phyloP scores from a whole-genome alignment of 225 moss, liverwort and hornwort genomes.

The Bryum argenteum region DNA sequence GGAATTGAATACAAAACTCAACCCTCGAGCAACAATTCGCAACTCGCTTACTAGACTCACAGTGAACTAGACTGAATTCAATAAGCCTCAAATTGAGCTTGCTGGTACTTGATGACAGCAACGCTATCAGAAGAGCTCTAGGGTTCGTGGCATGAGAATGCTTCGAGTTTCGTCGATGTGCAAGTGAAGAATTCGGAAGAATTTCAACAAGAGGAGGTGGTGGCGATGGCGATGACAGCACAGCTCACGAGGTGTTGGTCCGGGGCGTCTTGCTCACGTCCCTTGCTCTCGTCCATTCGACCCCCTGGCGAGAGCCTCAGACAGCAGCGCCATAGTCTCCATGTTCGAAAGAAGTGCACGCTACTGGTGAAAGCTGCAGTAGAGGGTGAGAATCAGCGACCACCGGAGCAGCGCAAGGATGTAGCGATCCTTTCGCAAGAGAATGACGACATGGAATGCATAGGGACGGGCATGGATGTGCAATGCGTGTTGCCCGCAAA shows the following conservation, averaged over 20 bases:
- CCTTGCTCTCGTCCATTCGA: constrained; percentile 10
- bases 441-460: constrained; percentile 48
- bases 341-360: constrained; percentile 24
- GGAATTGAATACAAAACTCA: constrained; percentile 8
- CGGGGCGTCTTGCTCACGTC: constrained; percentile 12
- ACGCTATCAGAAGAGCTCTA: not conserved
- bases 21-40: constrained; percentile 9
- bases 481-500: constrained; percentile 44
- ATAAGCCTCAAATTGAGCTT: not conserved
- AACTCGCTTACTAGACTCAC: not conserved
- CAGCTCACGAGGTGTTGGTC: constrained; percentile 42
- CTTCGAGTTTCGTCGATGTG: constrained; percentile 23
- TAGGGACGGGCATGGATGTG: constrained; percentile 66
- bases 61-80: not conserved
- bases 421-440: constrained; percentile 15
- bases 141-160: constrained; percentile 16
- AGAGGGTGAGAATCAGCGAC: constrained; percentile 34
- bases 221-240: constrained; percentile 42
- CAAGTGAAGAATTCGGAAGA: constrained; percentile 19
- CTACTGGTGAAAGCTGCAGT: constrained; percentile 31
- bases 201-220: not conserved
- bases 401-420: constrained; percentile 30
- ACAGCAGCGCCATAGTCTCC: constrained; percentile 9
- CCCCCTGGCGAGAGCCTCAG: constrained; percentile 20
- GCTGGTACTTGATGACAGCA: not conserved